Evolutionary conservation across 768 basidiomycete genomes (phyloP).

Genomic region (Tricholoma sp.): DNA sequence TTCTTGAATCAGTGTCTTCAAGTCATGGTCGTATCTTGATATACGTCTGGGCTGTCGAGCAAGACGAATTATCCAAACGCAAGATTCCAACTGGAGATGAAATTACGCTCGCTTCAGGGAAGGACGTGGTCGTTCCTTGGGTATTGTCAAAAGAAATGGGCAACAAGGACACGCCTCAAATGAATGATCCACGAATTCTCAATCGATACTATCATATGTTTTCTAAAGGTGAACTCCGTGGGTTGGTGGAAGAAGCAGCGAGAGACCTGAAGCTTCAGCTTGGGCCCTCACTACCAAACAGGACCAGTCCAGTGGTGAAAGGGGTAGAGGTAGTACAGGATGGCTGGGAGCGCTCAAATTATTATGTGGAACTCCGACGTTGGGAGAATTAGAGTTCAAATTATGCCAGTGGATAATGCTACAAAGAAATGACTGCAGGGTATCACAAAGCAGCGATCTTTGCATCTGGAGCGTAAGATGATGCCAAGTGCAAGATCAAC

Average conservation of each 20-base stretch:
- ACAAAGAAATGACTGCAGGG: neutral
- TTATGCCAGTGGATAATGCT: conserved; percentile 1
- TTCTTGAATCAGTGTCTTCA: conserved; percentile 62
- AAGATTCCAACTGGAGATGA: conserved; percentile 38
- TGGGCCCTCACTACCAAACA: conserved; percentile 24
- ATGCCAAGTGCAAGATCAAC: conserved; percentile 25
- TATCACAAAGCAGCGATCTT: conserved; percentile 5
- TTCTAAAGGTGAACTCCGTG: conserved; percentile 66
- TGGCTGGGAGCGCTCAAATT: conserved; percentile 87
- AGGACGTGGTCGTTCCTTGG: conserved; percentile 93
- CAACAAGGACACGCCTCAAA: conserved; percentile 13
- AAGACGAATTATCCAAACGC: conserved; percentile 81
- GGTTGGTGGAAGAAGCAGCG: conserved; percentile 62
- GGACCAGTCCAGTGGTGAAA: conserved; percentile 15
- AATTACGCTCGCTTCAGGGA: conserved; percentile 32
- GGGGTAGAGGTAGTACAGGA: conserved; percentile 69
- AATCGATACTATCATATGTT: conserved; percentile 98
- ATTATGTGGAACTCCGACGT: conserved; percentile 71
- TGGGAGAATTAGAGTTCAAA: conserved; percentile 37
- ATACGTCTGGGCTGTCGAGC: conserved; percentile 97
- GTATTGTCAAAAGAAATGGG: conserved; percentile 41
- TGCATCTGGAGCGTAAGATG: conserved; percentile 15
- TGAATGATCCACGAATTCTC: conserved; percentile 43
- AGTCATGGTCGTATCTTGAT: conserved; percentile 76
- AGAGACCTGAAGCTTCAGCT: conserved; percentile 48